Evolutionary conservation across 1,139 yeast genomes (phyloP), one percentile per base, ranked within the genome.

Genomic region (Sugiyamaella pinicola): DNA sequence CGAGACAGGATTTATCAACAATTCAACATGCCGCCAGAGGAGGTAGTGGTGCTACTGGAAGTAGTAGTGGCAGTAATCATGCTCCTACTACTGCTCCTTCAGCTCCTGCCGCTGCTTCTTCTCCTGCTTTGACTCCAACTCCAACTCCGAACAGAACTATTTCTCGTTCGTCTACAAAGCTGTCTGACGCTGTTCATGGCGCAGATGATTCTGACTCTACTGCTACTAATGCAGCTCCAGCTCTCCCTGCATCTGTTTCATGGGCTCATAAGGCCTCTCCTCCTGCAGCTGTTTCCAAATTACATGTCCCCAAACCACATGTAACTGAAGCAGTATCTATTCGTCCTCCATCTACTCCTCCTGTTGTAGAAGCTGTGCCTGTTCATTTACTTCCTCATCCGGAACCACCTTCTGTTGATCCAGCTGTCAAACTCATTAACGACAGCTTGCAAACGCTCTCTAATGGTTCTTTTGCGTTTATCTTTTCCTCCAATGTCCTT

Each of bases 1-100:
- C 96, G 31, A 84, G 96, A 71, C 95, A 91, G 68, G 97, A 91
- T 67, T 78, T 90, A 67, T 84, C 91, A 12, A 87, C 95, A 13
- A 87, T 87, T 67, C 90, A 87, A 64, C 76, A 72, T 57, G 65
- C 62, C 18, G 63, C 64, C 13, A 48, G 65, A 21, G 63, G 60
- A 48, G 52, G 45, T 12, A 28, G 45, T 24, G 47, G 37, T 10
- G 28, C 18, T 38, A 19, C 35, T 24, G 33, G 41, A 19, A 41
- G 29, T 57, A 55, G 26, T 60, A 58, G 31, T 44, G 38, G 57
- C 45, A 18, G 26, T 39, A 13, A 42, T 24, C 17, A 41, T 59
- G 17, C 34, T 6, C 12, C 35, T n/a, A 3, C 15, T 54, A 59
- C 34, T 55, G 52, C 9, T 15, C 24, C 28, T 15, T 45, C 15